Evolutionary conservation across 805 yeast genomes (phyloP).

Genomic region (Sungouiozyma intestinalis): DNA sequence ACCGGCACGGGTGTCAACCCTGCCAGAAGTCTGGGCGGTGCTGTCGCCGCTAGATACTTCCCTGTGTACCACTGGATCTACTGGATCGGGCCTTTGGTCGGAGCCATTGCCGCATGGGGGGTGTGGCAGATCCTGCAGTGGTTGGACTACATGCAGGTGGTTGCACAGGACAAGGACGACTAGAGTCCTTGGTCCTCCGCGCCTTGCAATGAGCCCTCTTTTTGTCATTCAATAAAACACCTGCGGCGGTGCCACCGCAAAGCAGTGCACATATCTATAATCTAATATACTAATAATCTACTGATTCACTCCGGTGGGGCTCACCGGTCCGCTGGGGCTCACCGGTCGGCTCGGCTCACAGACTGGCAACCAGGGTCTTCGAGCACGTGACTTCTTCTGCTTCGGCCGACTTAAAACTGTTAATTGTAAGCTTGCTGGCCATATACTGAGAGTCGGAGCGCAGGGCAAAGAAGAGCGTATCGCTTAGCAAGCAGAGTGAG

Average conservation of each 20-base stretch:
- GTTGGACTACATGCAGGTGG: conserved; percentile 53
- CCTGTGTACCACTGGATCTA: conserved; percentile 85
- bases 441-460: too few relatives aligned
- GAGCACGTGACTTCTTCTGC: neutral
- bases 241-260: too few relatives aligned
- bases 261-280: too few relatives aligned
- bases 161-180: conserved; percentile 10
- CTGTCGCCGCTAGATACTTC: conserved; percentile 60
- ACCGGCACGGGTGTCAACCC: conserved; percentile 92
- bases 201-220: neutral
- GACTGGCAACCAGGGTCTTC: too few relatives aligned
- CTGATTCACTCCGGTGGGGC: too few relatives aligned
- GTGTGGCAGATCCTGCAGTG: conserved; percentile 58
- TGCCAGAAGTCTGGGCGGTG: conserved; percentile 81
- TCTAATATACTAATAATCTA: neutral
- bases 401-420: too few relatives aligned
- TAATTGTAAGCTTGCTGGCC: too few relatives aligned
- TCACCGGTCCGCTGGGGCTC: too few relatives aligned
- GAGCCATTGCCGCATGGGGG: conserved; percentile 54
- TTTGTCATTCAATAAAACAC: neutral
- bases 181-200: neutral
- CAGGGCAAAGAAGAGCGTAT: too few relatives aligned
- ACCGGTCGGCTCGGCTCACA: too few relatives aligned
- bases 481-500: too few relatives aligned
- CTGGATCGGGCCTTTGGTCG: conserved; percentile 82